Base-by-base conservation (phyloP, 2,329 filamentous ascomycete genomes). In the Gaeumannomyces tritici region DNA sequence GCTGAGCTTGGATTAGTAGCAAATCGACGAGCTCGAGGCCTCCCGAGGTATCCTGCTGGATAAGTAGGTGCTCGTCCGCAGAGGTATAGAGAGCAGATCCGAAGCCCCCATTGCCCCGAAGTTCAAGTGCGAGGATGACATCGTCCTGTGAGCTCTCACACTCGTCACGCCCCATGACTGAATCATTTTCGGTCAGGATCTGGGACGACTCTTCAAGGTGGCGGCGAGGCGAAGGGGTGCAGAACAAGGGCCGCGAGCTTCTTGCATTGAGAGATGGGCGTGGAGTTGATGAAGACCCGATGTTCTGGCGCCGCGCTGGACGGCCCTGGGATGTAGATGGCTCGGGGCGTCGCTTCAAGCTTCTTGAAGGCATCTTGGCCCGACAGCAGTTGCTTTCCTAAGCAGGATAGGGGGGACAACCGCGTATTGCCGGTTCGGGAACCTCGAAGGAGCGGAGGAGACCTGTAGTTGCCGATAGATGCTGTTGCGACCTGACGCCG, bases 1-100 rank as follows among this genome's bases (percentile, higher is more conserved):
- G 84, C 62, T 83, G 79, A 15, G 76, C 73, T 61, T 85, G 79
- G 12, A 82, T 67, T 55, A 87, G 70, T 26, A 87, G 74, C 5
- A 81, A 85, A 64, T 90, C 85, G n/a, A 89, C 76, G 15, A 88
- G 76, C 47, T 90, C 86, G n/a, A 84, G 72, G n/a, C 85, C 86
- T 5, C 87, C 88, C 66, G 85, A 79, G 21, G 83, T 80, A 67
- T 97, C 93, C 70, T 93, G 87, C 70, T 96, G 86, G 56, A 96
- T 79, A 63, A 84, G 88, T 4, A 97, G 74, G 47, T 80, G 85
- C 69, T 90, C 87, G 54, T 91, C 85, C 29, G 81, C 76, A 7
- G 87, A 86, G 58, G 88, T 78, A 70, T 93, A 96, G 70, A 93
- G 96, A 57, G 90, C 88, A 72, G 92, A 97, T 0, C 93, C 93